phyloP scores from a whole-genome alignment of 768 basidiomycete species.

The Melanogaster broomeanus region DNA sequence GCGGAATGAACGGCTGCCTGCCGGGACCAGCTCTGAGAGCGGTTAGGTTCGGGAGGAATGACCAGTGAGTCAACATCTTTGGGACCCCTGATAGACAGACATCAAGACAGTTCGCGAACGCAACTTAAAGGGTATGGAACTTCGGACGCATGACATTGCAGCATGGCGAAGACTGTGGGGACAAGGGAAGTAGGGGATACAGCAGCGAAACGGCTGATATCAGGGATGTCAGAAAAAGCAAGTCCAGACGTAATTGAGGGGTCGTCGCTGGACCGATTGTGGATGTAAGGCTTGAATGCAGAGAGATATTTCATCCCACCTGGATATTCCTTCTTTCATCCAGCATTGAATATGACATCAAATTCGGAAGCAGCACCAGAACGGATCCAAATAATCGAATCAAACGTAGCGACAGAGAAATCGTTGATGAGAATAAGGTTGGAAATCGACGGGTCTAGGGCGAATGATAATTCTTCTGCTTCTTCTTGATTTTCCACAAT shows the following conservation, averaged over 20 bases:
- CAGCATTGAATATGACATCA: slow-evolving; percentile 26
- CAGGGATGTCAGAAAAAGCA: slow-evolving; percentile 17
- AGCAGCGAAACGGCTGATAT: slow-evolving; percentile 22
- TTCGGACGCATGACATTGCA: slow-evolving; percentile 17
- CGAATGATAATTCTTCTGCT: slow-evolving; percentile 12
- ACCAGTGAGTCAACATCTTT: slow-evolving; percentile 14
- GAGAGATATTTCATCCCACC: slow-evolving; percentile 22
- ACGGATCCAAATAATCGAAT: slow-evolving; percentile 19
- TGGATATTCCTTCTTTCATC: slow-evolving; percentile 15
- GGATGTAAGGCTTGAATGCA: slow-evolving; percentile 26
- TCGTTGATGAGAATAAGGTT: slow-evolving; percentile 13
- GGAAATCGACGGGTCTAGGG: slow-evolving; percentile 8
- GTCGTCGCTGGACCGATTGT: slow-evolving; percentile 16
- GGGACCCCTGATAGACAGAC: slow-evolving; percentile 8
- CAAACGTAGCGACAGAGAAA: slow-evolving; percentile 2
- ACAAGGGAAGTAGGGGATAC: slow-evolving; percentile 19
- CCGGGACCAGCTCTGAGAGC: slow-evolving; percentile 23
- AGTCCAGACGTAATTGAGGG: slow-evolving; percentile 18
- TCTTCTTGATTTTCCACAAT: slow-evolving; percentile 21
- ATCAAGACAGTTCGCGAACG: slow-evolving; percentile 10
- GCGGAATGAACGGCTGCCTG: slow-evolving; percentile 32
- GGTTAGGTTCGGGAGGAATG: slow-evolving; percentile 12
- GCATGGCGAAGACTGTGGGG: slow-evolving; percentile 16
- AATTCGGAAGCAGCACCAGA: slow-evolving; percentile 15
- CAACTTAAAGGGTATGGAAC: slow-evolving; percentile 12